Evolutionary conservation across 805 yeast species (phyloP).

Genomic region (Kazachstania viticola): DNA sequence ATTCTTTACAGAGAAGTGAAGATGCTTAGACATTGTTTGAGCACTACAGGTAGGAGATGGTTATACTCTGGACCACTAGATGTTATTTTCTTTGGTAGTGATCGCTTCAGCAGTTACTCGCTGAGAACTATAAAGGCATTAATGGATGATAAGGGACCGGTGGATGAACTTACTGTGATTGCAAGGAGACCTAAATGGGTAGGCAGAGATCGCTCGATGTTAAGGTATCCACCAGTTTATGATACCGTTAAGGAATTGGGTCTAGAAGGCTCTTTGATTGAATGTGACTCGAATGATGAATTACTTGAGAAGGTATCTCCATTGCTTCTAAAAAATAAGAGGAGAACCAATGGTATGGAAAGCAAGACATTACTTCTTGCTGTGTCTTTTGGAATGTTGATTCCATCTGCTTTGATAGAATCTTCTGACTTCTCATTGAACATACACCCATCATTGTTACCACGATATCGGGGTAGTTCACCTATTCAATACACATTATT

Average conservation of each 20-base stretch:
- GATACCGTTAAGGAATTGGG: slow-evolving; percentile 26
- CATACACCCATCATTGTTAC: slow-evolving; percentile 86
- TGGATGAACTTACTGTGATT: slow-evolving; percentile 29
- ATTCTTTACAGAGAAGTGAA: too few species aligned
- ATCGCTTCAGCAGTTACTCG: slow-evolving; percentile 50
- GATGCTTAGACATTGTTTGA: too few species aligned
- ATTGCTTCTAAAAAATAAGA: slow-evolving; percentile 6
- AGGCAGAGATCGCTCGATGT: slow-evolving; percentile 42
- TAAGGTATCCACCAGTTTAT: slow-evolving; percentile 45
- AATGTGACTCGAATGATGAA: slow-evolving; percentile 16
- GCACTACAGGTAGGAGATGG: too few species aligned
- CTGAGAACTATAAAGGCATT: slow-evolving; percentile 32
- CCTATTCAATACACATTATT: slow-evolving; percentile 76
- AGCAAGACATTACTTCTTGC: slow-evolving; percentile 68
- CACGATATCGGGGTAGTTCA: slow-evolving; percentile 75
- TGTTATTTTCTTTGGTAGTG: slow-evolving; percentile 72
- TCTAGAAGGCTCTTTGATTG: slow-evolving; percentile 19
- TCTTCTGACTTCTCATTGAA: slow-evolving; percentile 53
- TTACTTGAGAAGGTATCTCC: slow-evolving; percentile 6
- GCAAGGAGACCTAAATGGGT: slow-evolving; percentile 51
- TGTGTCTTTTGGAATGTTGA: slow-evolving; percentile 77
- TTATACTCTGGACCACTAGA: slow-evolving; percentile 13
- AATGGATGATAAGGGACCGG: too few species aligned
- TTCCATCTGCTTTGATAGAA: slow-evolving; percentile 50
- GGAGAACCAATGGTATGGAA: too few species aligned